Conservation (phyloP, 2,329 filamentous ascomycete genomes). For the Neopestalotiopsis sp. region DNA sequence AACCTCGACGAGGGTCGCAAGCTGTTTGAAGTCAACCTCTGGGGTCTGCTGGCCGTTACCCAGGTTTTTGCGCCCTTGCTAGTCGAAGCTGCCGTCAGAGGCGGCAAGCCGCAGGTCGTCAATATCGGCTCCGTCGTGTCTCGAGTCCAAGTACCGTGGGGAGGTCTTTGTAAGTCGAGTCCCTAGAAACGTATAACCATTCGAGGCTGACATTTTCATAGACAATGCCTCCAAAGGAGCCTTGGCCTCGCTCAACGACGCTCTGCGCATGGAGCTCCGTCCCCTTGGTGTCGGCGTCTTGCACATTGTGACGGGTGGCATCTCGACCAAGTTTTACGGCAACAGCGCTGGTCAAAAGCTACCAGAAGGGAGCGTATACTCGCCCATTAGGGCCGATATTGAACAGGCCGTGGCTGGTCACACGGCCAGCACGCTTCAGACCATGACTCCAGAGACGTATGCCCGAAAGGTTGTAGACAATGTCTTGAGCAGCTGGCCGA, state of each 20-base stretch:
- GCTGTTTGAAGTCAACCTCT: slow-evolving; percentile 28
- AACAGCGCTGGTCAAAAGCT: slow-evolving; percentile 21
- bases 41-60: slow-evolving; percentile 42
- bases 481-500: slow-evolving; percentile 19
- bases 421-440: slow-evolving; percentile 16
- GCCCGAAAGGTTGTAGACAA: slow-evolving; percentile 22
- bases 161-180: slow-evolving; percentile 34
- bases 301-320: slow-evolving; percentile 37
- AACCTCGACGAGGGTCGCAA: slow-evolving; percentile 30
- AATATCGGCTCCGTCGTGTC: slow-evolving; percentile 46
- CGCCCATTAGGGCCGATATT: slow-evolving; percentile 21
- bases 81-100: slow-evolving; percentile 32
- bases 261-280: slow-evolving; percentile 45
- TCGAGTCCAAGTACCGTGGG: slow-evolving; percentile 38
- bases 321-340: slow-evolving; percentile 36
- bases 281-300: slow-evolving; percentile 41
- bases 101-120: slow-evolving; percentile 34
- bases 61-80: slow-evolving; percentile 45
- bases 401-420: slow-evolving; percentile 21
- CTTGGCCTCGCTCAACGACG: slow-evolving; percentile 41
- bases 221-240: slow-evolving; percentile 50
- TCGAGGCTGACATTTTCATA: not conserved
- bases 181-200: too few species aligned
- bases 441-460: slow-evolving; percentile 21
- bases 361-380: slow-evolving; percentile 21